Evolutionary conservation across 2,329 filamentous ascomycete species (phyloP).

Genomic region (Penicillium sp.): DNA sequence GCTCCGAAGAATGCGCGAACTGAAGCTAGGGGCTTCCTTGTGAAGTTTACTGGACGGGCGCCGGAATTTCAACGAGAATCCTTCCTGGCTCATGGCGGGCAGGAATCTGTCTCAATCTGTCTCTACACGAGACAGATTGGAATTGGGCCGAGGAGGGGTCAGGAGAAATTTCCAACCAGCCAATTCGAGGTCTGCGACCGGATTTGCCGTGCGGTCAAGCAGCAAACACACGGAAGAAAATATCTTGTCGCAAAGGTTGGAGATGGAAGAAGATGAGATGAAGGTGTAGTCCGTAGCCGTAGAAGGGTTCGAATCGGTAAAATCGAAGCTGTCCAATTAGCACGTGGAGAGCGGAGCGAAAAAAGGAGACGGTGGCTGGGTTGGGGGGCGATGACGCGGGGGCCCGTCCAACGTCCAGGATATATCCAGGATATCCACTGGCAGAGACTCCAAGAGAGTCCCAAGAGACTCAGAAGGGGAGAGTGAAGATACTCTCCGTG

Average conservation of each 20-base stretch:
- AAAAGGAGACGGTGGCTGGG: slow-evolving; percentile 12
- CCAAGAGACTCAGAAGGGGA: too few species aligned
- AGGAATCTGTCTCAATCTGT: slow-evolving; percentile 24
- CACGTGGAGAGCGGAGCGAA: slow-evolving; percentile 20
- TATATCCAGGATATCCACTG: background rate
- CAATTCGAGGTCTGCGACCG: slow-evolving; percentile 14
- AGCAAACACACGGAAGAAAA: slow-evolving; percentile 3
- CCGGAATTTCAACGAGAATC: slow-evolving; percentile 45
- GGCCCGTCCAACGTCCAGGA: slow-evolving; percentile 4
- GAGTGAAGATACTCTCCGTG: background rate
- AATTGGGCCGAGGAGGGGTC: slow-evolving; percentile 33
- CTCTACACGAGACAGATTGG: slow-evolving; percentile 30
- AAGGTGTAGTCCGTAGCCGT: too few species aligned
- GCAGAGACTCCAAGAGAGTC: slow-evolving; percentile 4
- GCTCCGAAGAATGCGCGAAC: slow-evolving; percentile 46
- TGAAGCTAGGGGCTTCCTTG: slow-evolving; percentile 50
- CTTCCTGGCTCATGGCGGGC: slow-evolving; percentile 42
- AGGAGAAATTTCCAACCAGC: slow-evolving; percentile 25
- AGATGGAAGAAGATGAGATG: background rate
- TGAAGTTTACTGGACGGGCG: slow-evolving; percentile 48
- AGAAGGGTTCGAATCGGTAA: slow-evolving; percentile 1
- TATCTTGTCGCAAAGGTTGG: too few species aligned
- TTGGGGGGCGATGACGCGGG: slow-evolving; percentile 13
- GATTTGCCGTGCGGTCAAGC: slow-evolving; percentile 1
- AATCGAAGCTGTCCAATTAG: slow-evolving; percentile 9